phyloP scores from a whole-genome alignment of 768 basidiomycete genomes.

The Hortiboletus flavorubellus region DNA sequence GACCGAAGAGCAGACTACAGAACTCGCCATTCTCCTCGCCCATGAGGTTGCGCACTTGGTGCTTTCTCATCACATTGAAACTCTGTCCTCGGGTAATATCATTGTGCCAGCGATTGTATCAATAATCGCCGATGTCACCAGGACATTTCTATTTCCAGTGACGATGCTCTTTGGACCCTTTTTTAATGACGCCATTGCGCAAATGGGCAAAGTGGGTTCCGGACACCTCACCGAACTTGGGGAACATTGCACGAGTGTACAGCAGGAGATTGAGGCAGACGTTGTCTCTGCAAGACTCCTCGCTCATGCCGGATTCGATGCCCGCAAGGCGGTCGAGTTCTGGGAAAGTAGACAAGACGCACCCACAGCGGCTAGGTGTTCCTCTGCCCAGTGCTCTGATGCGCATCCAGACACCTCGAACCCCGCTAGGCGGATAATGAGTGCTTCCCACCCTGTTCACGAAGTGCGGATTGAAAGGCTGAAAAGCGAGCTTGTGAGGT shows the following conservation, averaged over 20 bases:
- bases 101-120: conserved; percentile 79
- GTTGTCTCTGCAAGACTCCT: conserved; percentile 85
- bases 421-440: conserved; percentile 32
- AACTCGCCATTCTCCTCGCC: conserved; percentile 86
- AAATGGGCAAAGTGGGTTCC: conserved; percentile 72
- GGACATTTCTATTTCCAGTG: conserved; percentile 80
- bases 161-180: conserved; percentile 94
- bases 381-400: conserved; percentile 15
- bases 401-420: conserved; percentile 9
- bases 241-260: conserved; percentile 72
- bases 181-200: conserved; percentile 89
- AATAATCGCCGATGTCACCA: conserved; percentile 69
- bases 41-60: conserved; percentile 94
- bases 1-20: conserved; percentile 77
- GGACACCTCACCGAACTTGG: conserved; percentile 70
- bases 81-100: conserved; percentile 80
- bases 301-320: conserved; percentile 89
- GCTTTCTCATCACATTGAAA: conserved; percentile 88
- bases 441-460: conserved; percentile 44
- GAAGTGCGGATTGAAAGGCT: conserved; percentile 41
- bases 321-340: conserved; percentile 74
- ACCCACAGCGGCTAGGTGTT: conserved; percentile 17
- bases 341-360: conserved; percentile 63
- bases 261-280: conserved; percentile 92
- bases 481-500: conserved; percentile 42